Evolutionary conservation across 129 eudicot species (phyloP).

Genomic region (Flaveria trinervia): DNA sequence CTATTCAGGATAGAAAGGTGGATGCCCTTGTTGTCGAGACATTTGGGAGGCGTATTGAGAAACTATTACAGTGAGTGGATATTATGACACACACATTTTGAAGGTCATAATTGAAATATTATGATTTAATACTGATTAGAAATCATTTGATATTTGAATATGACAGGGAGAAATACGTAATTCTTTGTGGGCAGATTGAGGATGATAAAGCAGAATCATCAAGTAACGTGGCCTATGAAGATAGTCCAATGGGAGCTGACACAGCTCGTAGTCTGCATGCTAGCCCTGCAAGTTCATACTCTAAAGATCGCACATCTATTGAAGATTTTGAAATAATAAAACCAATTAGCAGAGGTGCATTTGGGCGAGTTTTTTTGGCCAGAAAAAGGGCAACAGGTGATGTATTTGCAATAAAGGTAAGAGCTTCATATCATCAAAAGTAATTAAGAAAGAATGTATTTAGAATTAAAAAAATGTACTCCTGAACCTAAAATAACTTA

Average conservation of each 20-base stretch:
- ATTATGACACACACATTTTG: neutral
- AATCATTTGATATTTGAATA: conserved; percentile 3
- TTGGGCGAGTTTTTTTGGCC: conserved; percentile 94
- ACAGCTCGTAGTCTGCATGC: conserved; percentile 71
- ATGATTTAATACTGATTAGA: conserved; percentile 4
- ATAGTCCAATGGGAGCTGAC: conserved; percentile 68
- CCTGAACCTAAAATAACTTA: conserved; percentile 24
- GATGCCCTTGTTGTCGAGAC: conserved; percentile 99
- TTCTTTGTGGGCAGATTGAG: conserved; percentile 86
- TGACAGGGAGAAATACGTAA: conserved; percentile 87
- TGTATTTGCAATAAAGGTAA: conserved; percentile 95
- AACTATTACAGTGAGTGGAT: conserved; percentile 84
- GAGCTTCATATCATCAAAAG: conserved; percentile 16
- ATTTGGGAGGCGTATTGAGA: conserved; percentile 96
- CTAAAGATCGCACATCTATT: conserved; percentile 87
- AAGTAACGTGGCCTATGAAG: conserved; percentile 53
- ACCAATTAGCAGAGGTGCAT: conserved; percentile 99
- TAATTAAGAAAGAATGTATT: neutral
- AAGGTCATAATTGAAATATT: neutral
- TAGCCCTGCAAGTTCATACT: conserved; percentile 72
- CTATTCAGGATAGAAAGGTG: conserved; percentile 90
- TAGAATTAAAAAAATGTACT: neutral
- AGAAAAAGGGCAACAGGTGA: conserved; percentile 97
- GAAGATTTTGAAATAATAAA: conserved; percentile 99
- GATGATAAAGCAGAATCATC: conserved; percentile 66